A percentile compares a stretch with the other conserved stretches of the same genome.
phyloP scores from a whole-genome alignment of 2,329 filamentous ascomycete species.

The Penicillium sp. region DNA sequence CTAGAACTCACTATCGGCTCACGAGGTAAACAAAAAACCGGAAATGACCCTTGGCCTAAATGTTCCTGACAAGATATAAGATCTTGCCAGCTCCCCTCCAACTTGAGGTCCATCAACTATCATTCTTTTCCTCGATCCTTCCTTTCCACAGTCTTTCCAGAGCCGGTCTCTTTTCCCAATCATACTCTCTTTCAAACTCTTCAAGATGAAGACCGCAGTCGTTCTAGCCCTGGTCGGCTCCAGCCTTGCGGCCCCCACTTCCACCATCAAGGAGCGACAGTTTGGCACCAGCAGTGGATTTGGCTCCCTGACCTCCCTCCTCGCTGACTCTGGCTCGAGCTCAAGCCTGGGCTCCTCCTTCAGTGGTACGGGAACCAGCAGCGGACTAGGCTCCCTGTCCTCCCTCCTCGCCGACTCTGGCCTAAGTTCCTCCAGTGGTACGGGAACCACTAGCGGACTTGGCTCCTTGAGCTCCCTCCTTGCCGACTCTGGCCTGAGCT shows the following conservation, averaged over 20 bases:
- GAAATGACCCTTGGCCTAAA: background rate
- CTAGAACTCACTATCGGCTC: background rate
- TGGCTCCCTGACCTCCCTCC: background rate
- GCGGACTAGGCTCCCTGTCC: background rate
- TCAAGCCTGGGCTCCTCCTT: background rate
- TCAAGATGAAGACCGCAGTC: slow-evolving; percentile 25
- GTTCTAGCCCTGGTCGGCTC: slow-evolving; percentile 21
- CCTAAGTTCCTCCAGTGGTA: background rate
- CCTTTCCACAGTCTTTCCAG: background rate
- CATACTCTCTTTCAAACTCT: background rate
- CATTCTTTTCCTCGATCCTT: background rate
- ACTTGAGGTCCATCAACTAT: background rate
- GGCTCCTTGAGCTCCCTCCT: background rate
- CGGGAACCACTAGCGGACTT: background rate
- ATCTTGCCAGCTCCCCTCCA: background rate
- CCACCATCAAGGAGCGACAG: slow-evolving; percentile 25
- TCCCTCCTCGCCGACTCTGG: background rate
- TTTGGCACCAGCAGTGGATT: slow-evolving; percentile 14
- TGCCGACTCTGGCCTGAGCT: background rate
- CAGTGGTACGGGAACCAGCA: background rate
- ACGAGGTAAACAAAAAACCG: background rate
- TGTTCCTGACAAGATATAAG: background rate
- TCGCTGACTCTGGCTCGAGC: background rate
- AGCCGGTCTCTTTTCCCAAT: slow-evolving; percentile 16
- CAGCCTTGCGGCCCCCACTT: slow-evolving; percentile 25